These are phyloP conservation scores for Colletotrichum sp. DNA, from an alignment of 2,329 filamentous ascomycete genomes.

Conservation along the genomic window DNA sequence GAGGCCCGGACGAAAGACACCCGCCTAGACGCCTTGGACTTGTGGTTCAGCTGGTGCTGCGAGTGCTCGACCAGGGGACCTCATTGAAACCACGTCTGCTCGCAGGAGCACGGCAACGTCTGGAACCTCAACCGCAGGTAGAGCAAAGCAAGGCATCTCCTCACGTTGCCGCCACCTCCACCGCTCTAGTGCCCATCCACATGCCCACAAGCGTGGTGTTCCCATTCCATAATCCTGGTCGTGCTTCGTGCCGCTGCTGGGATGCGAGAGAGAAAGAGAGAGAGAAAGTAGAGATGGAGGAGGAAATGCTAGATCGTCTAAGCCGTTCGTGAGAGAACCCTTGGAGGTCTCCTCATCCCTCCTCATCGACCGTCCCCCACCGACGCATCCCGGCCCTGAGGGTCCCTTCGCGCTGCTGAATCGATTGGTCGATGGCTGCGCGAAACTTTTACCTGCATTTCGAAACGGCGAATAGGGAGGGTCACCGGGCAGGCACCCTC, in stretches of 20 bases:
- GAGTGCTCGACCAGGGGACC: constrained; percentile 2
- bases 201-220: not conserved
- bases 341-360: not conserved
- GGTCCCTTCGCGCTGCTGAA: constrained; percentile 5
- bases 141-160: not conserved
- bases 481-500: not conserved
- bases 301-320: constrained; percentile 1
- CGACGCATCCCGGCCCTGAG: constrained; percentile 4
- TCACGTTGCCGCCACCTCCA: not conserved
- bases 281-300: not conserved
- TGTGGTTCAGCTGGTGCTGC: not conserved
- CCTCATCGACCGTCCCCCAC: not conserved
- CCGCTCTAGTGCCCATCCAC: not conserved
- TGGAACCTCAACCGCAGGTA: not conserved
- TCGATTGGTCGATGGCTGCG: constrained; percentile 8
- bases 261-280: not conserved
- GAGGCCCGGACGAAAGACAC: not conserved
- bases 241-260: not conserved
- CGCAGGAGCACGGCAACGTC: constrained; percentile 3
- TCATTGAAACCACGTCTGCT: constrained; percentile 14
- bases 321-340: constrained; percentile 7
- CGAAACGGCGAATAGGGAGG: constrained; percentile 15
- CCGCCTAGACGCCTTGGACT: not conserved
- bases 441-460: constrained; percentile 9
- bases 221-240: not conserved